These are phyloP conservation scores for Omphalea diandra DNA, from an alignment of 441 rosid genomes.

Conservation along the genomic window DNA sequence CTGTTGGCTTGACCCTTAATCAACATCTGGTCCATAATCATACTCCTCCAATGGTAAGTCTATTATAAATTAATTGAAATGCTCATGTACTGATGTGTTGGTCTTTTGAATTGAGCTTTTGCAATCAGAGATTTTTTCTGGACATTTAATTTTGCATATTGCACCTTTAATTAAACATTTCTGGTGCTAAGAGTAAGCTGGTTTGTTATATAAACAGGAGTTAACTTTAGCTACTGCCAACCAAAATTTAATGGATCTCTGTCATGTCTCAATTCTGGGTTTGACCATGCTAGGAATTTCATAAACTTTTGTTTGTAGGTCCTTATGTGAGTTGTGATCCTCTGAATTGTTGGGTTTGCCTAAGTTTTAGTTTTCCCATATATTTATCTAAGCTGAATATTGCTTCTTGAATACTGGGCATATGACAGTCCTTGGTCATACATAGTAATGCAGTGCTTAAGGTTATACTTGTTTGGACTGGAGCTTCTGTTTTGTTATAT, in stretches of 20 bases:
- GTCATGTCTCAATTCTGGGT: background rate
- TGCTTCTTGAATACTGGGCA: background rate
- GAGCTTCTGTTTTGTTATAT: background rate
- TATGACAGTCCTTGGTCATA: background rate
- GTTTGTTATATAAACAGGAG: too few species aligned
- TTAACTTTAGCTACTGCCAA: too few species aligned
- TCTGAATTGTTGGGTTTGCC: background rate
- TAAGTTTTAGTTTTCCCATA: background rate
- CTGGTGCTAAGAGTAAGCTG: too few species aligned
- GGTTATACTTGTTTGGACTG: conserved; percentile 2
- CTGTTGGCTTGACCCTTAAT: conserved; percentile 93
- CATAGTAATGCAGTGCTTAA: background rate
- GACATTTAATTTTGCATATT: background rate
- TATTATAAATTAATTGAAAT: background rate
- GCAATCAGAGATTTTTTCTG: background rate
- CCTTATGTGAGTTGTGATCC: background rate
- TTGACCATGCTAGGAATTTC: background rate
- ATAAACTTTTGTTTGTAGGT: conserved; percentile 4
- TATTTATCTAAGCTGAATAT: background rate
- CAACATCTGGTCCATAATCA: conserved; percentile 73
- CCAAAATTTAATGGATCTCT: too few species aligned
- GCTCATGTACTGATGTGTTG: background rate
- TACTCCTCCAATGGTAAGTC: conserved; percentile 78
- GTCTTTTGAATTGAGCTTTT: background rate
- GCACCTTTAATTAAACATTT: background rate